phyloP scores from a whole-genome alignment of 768 basidiomycete species.

The Collybia nuda region DNA sequence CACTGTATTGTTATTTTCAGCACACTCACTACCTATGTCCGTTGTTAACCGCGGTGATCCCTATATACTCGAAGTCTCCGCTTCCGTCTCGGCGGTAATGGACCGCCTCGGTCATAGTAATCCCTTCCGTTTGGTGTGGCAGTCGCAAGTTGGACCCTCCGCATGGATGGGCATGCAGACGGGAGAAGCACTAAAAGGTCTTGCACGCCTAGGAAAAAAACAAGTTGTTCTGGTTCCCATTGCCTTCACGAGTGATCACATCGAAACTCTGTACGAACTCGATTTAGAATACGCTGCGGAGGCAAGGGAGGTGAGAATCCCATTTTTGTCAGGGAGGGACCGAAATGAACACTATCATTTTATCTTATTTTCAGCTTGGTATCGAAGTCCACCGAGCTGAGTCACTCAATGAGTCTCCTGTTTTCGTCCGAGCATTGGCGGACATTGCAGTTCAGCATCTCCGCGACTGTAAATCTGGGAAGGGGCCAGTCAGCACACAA shows the following conservation, averaged over 20 bases:
- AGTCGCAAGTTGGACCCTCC: conserved; percentile 94
- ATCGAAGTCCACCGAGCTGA: conserved; percentile 88
- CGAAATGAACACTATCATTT: conserved; percentile 1
- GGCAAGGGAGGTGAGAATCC: conserved; percentile 77
- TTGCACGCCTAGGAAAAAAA: conserved; percentile 74
- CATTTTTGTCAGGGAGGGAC: conserved; percentile 10
- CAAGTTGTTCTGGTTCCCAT: conserved; percentile 87
- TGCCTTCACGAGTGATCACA: conserved; percentile 98
- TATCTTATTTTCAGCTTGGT: conserved; percentile 63
- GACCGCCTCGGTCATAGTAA: conserved; percentile 73
- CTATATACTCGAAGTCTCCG: conserved; percentile 92
- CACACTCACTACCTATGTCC: conserved; percentile 96
- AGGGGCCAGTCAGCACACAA: conserved; percentile 73
- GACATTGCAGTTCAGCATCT: conserved; percentile 87
- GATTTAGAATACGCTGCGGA: conserved; percentile 93
- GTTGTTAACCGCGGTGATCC: conserved; percentile 99
- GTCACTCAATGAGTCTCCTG: conserved; percentile 93
- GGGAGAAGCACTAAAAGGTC: conserved; percentile 83
- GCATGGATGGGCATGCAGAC: conserved; percentile 99
- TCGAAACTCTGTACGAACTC: conserved; percentile 96
- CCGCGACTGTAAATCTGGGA: conserved; percentile 55
- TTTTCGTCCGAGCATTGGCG: conserved; percentile 92
- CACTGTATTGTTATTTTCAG: conserved; percentile 89
- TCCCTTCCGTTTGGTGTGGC: conserved; percentile 95
- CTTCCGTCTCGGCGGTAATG: conserved; percentile 94